Conservation (phyloP, 176 grass and related monocot species). For the Stipa capillata region DNA sequence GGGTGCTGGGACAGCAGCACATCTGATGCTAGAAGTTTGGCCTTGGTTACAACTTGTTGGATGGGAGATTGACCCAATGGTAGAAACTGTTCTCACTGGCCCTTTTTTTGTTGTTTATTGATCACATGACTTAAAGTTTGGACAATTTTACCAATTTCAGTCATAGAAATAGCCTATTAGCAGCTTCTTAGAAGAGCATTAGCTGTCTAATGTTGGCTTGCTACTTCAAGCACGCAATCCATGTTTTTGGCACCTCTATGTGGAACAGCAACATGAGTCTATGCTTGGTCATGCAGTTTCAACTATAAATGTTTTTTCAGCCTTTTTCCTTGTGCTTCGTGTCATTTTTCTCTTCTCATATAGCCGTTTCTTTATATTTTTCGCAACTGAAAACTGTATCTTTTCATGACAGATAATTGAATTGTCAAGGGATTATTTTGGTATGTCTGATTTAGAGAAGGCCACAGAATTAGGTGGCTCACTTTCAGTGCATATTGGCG, state of each 20-base stretch:
- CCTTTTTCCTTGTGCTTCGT: neutral
- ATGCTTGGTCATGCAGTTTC: neutral
- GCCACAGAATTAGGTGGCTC: constrained; percentile 66
- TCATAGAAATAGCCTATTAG: neutral
- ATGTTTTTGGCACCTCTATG: no score
- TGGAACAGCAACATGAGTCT: neutral
- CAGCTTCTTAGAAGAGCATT: neutral
- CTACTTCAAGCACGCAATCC: neutral
- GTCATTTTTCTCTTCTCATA: neutral
- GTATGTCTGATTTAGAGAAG: constrained; percentile 72
- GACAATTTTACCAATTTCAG: neutral
- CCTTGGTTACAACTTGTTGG: constrained; percentile 69
- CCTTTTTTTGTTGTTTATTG: neutral
- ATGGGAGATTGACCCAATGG: constrained; percentile 94
- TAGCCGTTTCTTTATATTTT: constrained; percentile 11
- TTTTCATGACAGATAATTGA: constrained; percentile 66
- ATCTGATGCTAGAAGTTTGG: constrained; percentile 67
- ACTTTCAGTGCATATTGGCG: constrained; percentile 67
- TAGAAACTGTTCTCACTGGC: neutral
- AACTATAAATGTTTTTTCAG: neutral
- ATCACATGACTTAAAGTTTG: neutral
- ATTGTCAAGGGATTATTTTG: constrained; percentile 81
- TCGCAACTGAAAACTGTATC: constrained; percentile 3
- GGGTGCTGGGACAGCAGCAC: constrained; percentile 79
- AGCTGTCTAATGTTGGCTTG: neutral